Evolutionary conservation across 2,329 filamentous ascomycete species (phyloP).

Genomic region (Monilinia fructicola): DNA sequence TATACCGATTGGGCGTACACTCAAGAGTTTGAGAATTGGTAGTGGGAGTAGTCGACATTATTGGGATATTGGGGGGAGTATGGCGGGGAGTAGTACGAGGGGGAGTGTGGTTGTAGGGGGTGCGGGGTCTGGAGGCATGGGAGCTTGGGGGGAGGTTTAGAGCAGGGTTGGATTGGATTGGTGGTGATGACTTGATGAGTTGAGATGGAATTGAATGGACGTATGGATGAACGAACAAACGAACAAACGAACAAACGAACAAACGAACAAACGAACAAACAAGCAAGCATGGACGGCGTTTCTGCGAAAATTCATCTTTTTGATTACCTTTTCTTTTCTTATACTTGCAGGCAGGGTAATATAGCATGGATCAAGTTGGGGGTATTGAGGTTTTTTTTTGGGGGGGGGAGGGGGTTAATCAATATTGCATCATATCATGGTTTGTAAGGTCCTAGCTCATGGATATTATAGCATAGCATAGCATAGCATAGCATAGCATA

Average conservation of each 20-base stretch:
- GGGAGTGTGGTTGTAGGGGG: constrained; percentile 42
- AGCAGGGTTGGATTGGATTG: background rate
- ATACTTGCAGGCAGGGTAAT: too few species aligned
- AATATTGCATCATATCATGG: too few species aligned
- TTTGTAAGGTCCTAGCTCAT: too few species aligned
- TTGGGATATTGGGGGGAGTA: constrained; percentile 72
- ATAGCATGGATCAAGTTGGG: too few species aligned
- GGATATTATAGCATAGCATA: too few species aligned
- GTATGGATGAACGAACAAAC: background rate
- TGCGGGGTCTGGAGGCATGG: background rate
- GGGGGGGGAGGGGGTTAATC: too few species aligned
- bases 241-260: background rate
- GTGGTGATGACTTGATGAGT: background rate
- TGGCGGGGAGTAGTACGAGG: constrained; percentile 67
- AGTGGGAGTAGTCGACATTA: constrained; percentile 78
- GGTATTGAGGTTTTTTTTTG: too few species aligned
- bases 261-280: too few species aligned
- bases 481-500: too few species aligned
- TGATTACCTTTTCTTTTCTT: too few species aligned
- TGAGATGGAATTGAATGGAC: background rate
- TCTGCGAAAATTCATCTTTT: too few species aligned
- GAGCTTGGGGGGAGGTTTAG: constrained; percentile 11
- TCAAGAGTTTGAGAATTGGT: constrained; percentile 26
- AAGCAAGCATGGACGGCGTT: too few species aligned
- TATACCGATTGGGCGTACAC: constrained; percentile 5